A percentile compares a stretch with the other conserved stretches of the same genome.
phyloP scores from a whole-genome alignment of 768 basidiomycete genomes.

The Russula sp. region DNA sequence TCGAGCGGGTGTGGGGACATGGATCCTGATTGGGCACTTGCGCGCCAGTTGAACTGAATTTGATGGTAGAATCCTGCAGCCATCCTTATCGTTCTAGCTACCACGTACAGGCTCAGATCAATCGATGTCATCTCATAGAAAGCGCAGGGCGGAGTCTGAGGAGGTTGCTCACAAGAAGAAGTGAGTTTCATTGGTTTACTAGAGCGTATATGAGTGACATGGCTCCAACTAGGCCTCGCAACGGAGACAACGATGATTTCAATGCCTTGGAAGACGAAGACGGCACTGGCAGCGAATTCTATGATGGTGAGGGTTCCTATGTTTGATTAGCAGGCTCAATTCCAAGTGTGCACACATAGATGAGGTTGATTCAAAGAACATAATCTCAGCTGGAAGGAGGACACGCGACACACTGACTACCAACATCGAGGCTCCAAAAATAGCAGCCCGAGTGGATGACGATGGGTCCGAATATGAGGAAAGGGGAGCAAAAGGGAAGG shows the following conservation, averaged over 20 bases:
- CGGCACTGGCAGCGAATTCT: constrained; percentile 26
- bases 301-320: constrained; percentile 25
- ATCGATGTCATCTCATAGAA: constrained; percentile 11
- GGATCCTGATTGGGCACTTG: constrained; percentile 9
- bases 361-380: constrained; percentile 26
- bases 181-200: constrained; percentile 25
- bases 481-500: constrained; percentile 39
- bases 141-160: constrained; percentile 19
- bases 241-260: constrained; percentile 29
- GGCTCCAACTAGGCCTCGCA: constrained; percentile 9
- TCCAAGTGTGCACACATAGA: constrained; percentile 18
- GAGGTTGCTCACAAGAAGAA: constrained; percentile 27
- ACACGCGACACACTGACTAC: constrained; percentile 29
- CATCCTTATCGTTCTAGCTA: neutral
- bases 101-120: constrained; percentile 3
- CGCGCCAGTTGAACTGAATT: constrained; percentile 11
- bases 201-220: constrained; percentile 25
- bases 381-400: constrained; percentile 25
- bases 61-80: neutral
- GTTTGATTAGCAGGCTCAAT: neutral
- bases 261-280: constrained; percentile 24
- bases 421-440: constrained; percentile 30
- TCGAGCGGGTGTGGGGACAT: constrained; percentile 11
- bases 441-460: constrained; percentile 28
- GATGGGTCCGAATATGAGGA: constrained; percentile 49